Percentiles rank a stretch among this genome's conserved stretches.
Evolutionary conservation across 345 rosid genomes (phyloP).

Genomic region (Boechera stricta): DNA sequence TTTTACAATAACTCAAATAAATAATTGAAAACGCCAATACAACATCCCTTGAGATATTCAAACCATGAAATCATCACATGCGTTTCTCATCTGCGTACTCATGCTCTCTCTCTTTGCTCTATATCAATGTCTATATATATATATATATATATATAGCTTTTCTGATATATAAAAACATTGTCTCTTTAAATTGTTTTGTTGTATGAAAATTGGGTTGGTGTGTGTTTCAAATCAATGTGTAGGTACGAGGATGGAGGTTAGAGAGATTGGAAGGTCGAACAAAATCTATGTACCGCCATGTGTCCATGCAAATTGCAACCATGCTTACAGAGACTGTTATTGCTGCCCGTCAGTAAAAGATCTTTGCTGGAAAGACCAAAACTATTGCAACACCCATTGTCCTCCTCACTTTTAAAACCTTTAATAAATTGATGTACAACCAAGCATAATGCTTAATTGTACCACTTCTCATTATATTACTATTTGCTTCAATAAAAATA

Average conservation of each 20-base stretch:
- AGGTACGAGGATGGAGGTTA: constrained; percentile 10
- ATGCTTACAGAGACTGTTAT: background rate
- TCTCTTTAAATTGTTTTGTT: background rate
- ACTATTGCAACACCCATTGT: background rate
- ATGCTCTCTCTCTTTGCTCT: constrained; percentile 14
- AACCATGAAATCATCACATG: constrained; percentile 14
- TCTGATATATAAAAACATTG: background rate
- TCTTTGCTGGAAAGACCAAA: background rate
- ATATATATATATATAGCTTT: background rate
- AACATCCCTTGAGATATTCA: too few relatives aligned
- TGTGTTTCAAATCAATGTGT: background rate
- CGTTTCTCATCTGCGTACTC: background rate
- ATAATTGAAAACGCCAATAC: too few relatives aligned
- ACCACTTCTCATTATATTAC: background rate
- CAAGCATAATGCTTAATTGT: background rate
- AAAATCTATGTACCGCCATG: constrained; percentile 9
- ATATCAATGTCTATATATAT: constrained; percentile 26
- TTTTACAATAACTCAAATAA: background rate
- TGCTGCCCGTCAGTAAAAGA: background rate
- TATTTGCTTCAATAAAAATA: background rate
- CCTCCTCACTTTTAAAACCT: background rate
- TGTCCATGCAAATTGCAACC: background rate
- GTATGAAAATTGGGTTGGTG: background rate
- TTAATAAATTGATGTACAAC: background rate
- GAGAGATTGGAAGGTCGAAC: background rate